phyloP scores from a whole-genome alignment of 1,284 basidiomycete species.

The Trichosporon ovoides region DNA sequence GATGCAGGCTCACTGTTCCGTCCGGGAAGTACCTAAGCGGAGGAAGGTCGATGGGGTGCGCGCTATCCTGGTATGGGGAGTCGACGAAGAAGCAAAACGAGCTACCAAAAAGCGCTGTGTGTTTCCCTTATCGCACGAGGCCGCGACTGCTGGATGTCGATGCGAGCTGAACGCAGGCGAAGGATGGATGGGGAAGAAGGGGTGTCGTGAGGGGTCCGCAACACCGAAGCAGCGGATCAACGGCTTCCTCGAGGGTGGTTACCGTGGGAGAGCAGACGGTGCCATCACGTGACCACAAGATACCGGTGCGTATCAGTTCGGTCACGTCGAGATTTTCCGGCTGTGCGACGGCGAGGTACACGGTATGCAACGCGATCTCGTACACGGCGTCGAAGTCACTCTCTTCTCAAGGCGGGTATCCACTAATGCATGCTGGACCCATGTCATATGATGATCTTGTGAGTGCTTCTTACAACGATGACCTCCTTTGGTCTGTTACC shows the following conservation, averaged over 20 bases:
- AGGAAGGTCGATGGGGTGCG: not conserved
- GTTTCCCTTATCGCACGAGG: not conserved
- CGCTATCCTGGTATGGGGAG: not conserved
- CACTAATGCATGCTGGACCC: too few species aligned
- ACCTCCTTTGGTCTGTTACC: too few species aligned
- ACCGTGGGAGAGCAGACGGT: not conserved
- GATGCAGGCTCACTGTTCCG: not conserved
- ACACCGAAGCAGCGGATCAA: not conserved
- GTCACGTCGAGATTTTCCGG: not conserved
- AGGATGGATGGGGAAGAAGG: constrained; percentile 2
- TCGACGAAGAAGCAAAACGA: not conserved
- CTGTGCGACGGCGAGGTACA: too few species aligned
- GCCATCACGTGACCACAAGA: not conserved
- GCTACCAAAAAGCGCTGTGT: not conserved
- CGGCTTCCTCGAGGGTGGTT: not conserved
- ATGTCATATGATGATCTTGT: too few species aligned
- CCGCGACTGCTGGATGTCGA: constrained; percentile 3
- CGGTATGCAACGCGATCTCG: too few species aligned
- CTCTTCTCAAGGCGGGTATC: too few species aligned
- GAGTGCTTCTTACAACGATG: too few species aligned
- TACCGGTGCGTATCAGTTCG: not conserved
- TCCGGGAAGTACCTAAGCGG: not conserved
- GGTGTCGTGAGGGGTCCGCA: not conserved
- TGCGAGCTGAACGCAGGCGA: not conserved
- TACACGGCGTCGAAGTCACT: too few species aligned